These are phyloP conservation scores for Botryosphaeria dothidea DNA, from an alignment of 2,329 filamentous ascomycete species.

Conservation along the genomic window DNA sequence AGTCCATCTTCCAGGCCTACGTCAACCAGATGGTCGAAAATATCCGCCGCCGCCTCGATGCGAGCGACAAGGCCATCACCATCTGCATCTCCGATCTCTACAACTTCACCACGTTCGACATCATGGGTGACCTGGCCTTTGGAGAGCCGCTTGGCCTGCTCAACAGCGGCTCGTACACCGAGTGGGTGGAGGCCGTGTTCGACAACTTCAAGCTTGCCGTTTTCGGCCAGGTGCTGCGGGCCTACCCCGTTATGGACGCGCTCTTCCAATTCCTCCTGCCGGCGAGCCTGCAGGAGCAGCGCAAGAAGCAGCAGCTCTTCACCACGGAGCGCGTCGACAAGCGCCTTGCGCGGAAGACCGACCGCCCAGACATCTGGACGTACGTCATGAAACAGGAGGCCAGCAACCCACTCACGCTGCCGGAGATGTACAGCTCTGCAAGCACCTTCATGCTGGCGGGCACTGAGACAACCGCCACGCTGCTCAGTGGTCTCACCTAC, in stretches of 20 bases:
- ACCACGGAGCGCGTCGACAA: not conserved
- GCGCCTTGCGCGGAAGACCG: not conserved
- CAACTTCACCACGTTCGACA: conserved; percentile 27
- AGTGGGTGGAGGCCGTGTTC: conserved; percentile 35
- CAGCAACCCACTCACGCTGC: not conserved
- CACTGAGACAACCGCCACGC: conserved; percentile 43
- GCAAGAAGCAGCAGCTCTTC: not conserved
- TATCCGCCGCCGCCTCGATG: conserved; percentile 27
- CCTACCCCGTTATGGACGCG: not conserved
- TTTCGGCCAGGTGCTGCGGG: not conserved
- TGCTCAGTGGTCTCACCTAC: conserved; percentile 38
- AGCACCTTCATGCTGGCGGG: conserved; percentile 33
- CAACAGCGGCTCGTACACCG: conserved; percentile 19
- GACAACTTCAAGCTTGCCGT: conserved; percentile 13
- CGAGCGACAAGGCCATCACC: too few species aligned
- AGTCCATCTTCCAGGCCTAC: conserved; percentile 41
- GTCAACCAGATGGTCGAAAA: conserved; percentile 42
- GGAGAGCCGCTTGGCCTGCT: conserved; percentile 26
- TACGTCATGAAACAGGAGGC: not conserved
- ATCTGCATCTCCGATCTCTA: conserved; percentile 32
- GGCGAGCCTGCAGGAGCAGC: not conserved
- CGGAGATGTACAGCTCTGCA: not conserved
- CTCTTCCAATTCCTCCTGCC: not conserved
- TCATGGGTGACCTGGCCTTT: conserved; percentile 28
- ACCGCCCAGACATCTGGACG: not conserved